Base-by-base conservation (phyloP, 805 yeast species). In the Saturnispora halmiae region DNA sequence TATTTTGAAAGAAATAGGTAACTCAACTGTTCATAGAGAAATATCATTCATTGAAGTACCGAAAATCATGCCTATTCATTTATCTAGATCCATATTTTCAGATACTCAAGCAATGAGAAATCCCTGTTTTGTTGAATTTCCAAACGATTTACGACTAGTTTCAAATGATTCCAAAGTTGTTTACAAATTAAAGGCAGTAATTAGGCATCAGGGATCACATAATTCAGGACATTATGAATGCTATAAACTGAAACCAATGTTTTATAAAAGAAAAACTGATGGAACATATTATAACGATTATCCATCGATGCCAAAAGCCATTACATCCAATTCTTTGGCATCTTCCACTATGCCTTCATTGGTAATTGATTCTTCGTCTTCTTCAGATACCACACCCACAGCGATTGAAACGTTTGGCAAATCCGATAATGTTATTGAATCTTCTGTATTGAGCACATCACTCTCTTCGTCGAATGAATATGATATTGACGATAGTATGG, bases 201-300 rank as follows among this genome's bases (percentile, higher is more conserved):
- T 92, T 15, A 72, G 87, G 48, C 97, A 92, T 56, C 75, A 79
- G 34, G 98, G 98, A 0, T 77, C 90, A 1, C 96, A 88, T 59
- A 71, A 78, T 16, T 73, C 77, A 33, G 97, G 97, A 1, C 97
- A 88, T 55, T 88, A 87, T 56, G 95, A 88, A 52, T 84, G 95
- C 51, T 85, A 76, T 56, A 78, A 82, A 46, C 77, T 76, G 36
- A 88, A 87, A 55, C 90, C 92, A 2, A 56, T 70, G 3, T 70
- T 69, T 42, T 75, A 66, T 39, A 73, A 70, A 46, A 26, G 30
- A 11, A 65, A 64, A 42, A 4, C 21, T 2, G 47, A 54, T 3
- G 58, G 59, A 11, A 50, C 46, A 14, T 59, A 52, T 31, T 53
- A 51, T 24, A 38, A 44, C 6, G 46, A 43, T 27, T 42, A 50